These are phyloP conservation scores for Rosa persica DNA, from an alignment of 306 rosid genomes.

Conservation along the genomic window DNA sequence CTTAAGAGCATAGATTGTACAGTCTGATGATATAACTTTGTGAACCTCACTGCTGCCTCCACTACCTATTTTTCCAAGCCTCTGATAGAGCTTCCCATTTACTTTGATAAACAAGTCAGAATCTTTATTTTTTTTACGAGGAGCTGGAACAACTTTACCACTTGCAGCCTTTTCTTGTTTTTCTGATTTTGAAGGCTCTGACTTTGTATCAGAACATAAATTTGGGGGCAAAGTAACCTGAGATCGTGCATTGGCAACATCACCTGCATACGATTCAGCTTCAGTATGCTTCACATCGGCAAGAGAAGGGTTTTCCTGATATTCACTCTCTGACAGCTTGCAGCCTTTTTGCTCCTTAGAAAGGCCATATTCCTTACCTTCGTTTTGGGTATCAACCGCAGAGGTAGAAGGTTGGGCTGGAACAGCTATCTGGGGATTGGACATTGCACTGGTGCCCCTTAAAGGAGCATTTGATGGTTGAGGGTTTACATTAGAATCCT, in stretches of 20 bases:
- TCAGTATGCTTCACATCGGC: constrained; percentile 38
- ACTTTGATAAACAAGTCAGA: constrained; percentile 92
- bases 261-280: constrained; percentile 37
- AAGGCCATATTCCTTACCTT: constrained; percentile 36
- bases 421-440: constrained; percentile 36
- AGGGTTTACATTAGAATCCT: constrained; percentile 40
- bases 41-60: constrained; percentile 99
- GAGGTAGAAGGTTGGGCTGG: constrained; percentile 38
- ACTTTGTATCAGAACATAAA: constrained; percentile 46
- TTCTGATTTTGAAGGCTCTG: constrained; percentile 53
- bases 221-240: constrained; percentile 43
- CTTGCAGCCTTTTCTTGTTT: constrained; percentile 62
- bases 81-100: constrained; percentile 92
- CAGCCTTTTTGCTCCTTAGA: constrained; percentile 47
- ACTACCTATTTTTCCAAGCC: constrained; percentile 98
- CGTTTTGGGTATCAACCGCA: constrained; percentile 33
- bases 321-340: constrained; percentile 37
- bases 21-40: constrained; percentile 96
- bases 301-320: constrained; percentile 34
- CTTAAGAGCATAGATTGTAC: constrained; percentile 86
- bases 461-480: constrained; percentile 32
- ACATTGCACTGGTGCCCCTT: constrained; percentile 38
- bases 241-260: constrained; percentile 38
- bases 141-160: constrained; percentile 49
- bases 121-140: constrained; percentile 75